Percentiles rank a stretch among this genome's conserved stretches.
Conservation (phyloP, 345 rosid species). For the Hevea brasiliensis region DNA sequence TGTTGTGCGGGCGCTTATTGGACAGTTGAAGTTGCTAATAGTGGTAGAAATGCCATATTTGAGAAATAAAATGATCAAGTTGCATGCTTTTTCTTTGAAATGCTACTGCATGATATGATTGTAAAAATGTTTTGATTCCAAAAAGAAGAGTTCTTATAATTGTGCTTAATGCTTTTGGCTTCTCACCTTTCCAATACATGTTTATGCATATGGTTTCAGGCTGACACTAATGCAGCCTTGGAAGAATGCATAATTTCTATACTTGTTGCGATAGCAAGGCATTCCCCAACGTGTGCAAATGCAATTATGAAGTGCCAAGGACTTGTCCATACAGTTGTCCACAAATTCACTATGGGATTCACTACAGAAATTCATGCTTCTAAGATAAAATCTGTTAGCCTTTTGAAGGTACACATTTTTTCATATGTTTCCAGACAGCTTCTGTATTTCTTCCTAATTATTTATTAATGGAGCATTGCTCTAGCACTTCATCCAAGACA, state of each 20-base stretch:
- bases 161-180: conserved; percentile 6
- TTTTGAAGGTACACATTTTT: conserved; percentile 58
- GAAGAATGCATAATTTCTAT: conserved; percentile 65
- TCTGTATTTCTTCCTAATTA: neutral
- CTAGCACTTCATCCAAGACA: conserved; percentile 7
- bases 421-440: conserved; percentile 2
- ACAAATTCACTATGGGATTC: conserved; percentile 52
- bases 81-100: neutral
- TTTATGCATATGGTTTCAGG: conserved; percentile 48
- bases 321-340: conserved; percentile 59
- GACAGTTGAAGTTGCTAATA: neutral
- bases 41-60: neutral
- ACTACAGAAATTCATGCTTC: conserved; percentile 44
- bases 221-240: conserved; percentile 44
- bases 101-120: conserved; percentile 2
- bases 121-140: neutral
- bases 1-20: neutral
- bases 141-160: neutral
- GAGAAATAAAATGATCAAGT: neutral
- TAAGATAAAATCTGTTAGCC: conserved; percentile 61
- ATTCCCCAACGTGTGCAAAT: conserved; percentile 73
- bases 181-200: conserved; percentile 7
- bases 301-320: conserved; percentile 74
- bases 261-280: conserved; percentile 77
- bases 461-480: conserved; percentile 7